A percentile compares a stretch with the other conserved stretches of the same genome.
phyloP scores from a whole-genome alignment of 139 green algal species.

The Haematococcus sp. region DNA sequence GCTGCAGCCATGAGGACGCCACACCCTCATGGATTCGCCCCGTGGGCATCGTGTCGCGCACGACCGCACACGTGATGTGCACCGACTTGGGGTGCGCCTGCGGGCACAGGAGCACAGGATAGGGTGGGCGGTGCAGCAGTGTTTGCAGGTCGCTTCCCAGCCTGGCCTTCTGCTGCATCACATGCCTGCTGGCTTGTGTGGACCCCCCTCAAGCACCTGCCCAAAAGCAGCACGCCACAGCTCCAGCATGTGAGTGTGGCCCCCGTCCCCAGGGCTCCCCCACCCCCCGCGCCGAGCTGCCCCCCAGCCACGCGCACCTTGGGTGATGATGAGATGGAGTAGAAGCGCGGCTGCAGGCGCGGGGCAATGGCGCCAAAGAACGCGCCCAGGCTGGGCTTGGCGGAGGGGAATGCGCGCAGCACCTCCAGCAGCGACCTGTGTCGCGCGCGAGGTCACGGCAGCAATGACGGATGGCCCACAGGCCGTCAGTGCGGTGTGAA shows the following conservation, averaged over 20 bases:
- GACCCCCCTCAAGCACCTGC: no score
- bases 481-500: constrained; percentile 1
- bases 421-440: constrained; percentile 42
- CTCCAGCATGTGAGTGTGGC: no score
- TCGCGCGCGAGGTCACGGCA: no score
- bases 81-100: constrained; percentile 52
- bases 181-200: no score
- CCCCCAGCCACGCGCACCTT: neutral
- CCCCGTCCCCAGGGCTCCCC: no score
- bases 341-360: constrained; percentile 76
- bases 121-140: no score
- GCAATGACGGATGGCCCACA: neutral
- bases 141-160: no score
- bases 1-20: constrained; percentile 60
- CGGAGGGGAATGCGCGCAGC: constrained; percentile 81
- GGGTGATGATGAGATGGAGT: constrained; percentile 84
- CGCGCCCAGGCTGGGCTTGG: constrained; percentile 70
- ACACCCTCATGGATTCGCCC: constrained; percentile 78
- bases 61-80: constrained; percentile 83
- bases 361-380: constrained; percentile 88
- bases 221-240: no score
- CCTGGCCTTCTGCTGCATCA: no score
- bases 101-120: no score
- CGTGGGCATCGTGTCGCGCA: constrained; percentile 51
- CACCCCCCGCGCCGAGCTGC: no score